A percentile compares a stretch with the other conserved stretches of the same genome.
phyloP scores from a whole-genome alignment of 1,284 basidiomycete genomes.

The Ustilago esculenta region DNA sequence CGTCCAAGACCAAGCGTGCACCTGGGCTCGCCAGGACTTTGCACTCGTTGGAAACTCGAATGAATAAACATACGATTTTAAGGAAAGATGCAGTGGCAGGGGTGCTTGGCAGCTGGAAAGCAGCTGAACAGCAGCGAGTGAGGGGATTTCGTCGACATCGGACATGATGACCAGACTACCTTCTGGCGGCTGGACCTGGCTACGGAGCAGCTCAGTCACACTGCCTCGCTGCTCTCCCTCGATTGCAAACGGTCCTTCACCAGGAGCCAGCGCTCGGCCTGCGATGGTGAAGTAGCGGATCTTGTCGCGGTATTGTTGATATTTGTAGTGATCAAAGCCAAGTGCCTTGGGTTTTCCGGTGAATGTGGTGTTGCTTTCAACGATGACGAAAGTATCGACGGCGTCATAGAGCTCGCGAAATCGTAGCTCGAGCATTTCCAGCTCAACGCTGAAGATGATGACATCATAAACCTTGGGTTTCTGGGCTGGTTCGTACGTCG shows the following conservation, averaged over 20 bases:
- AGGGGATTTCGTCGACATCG: constrained; percentile 78
- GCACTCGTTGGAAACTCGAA: constrained; percentile 72
- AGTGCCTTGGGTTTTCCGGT: constrained; percentile 34
- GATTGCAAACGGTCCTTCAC: constrained; percentile 25
- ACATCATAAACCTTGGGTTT: constrained; percentile 27
- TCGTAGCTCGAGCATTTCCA: constrained; percentile 77
- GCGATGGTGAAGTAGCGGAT: constrained; percentile 17
- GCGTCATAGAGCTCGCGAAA: constrained; percentile 74
- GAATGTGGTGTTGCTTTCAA: constrained; percentile 72
- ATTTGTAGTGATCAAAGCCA: constrained; percentile 11
- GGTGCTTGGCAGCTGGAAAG: constrained; percentile 74
- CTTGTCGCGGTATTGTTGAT: constrained; percentile 13
- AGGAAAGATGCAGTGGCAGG: constrained; percentile 73
- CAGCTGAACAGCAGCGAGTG: constrained; percentile 72
- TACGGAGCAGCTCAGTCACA: constrained; percentile 11
- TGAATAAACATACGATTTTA: constrained; percentile 76
- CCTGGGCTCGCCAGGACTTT: constrained; percentile 73
- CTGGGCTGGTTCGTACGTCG: constrained; percentile 15
- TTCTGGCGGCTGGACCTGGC: constrained; percentile 15
- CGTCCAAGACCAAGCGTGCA: constrained; percentile 70
- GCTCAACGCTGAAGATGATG: constrained; percentile 70
- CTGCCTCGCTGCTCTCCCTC: constrained; percentile 18
- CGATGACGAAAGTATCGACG: constrained; percentile 75
- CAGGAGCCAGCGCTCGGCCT: constrained; percentile 13
- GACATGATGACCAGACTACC: constrained; percentile 73